A percentile compares a stretch with the other conserved stretches of the same genome.
Conservation (phyloP, 2,329 filamentous ascomycete species). For the Penicillium sp. region DNA sequence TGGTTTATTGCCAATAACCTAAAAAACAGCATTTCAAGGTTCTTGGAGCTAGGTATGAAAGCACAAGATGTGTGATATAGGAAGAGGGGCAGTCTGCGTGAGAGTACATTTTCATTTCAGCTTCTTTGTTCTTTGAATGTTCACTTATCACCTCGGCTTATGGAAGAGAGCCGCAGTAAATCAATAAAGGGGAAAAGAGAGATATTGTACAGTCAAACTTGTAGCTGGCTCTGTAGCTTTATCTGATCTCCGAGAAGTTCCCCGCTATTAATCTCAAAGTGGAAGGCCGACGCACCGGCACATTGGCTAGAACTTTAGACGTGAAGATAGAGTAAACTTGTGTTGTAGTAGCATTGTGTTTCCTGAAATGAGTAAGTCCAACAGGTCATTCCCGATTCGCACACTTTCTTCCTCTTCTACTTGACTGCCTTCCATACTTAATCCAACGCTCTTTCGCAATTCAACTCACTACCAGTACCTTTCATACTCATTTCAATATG, state of each 20-base stretch:
- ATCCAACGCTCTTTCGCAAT: not conserved
- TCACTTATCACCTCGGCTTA: no score
- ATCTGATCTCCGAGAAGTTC: conserved; percentile 8
- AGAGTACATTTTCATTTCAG: no score
- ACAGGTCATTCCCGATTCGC: conserved; percentile 12
- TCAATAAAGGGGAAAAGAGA: not conserved
- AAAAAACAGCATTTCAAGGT: no score
- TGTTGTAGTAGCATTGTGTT: not conserved
- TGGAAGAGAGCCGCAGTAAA: not conserved
- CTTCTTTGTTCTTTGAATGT: no score
- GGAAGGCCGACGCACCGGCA: not conserved
- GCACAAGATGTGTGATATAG: no score
- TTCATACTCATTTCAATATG: conserved; percentile 13
- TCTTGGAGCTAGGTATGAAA: no score
- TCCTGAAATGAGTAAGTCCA: conserved; percentile 16
- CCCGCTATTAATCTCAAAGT: not conserved
- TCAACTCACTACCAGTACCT: not conserved
- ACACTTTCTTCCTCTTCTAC: not conserved
- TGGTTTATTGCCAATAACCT: no score
- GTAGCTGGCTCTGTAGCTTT: not conserved
- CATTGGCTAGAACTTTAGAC: not conserved
- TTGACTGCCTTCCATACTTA: not conserved
- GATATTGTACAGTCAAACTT: no score
- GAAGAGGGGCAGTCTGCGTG: no score
- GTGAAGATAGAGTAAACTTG: not conserved